Conservation (phyloP, 352 stramenopile species). For the Phytophthora megakarya region DNA sequence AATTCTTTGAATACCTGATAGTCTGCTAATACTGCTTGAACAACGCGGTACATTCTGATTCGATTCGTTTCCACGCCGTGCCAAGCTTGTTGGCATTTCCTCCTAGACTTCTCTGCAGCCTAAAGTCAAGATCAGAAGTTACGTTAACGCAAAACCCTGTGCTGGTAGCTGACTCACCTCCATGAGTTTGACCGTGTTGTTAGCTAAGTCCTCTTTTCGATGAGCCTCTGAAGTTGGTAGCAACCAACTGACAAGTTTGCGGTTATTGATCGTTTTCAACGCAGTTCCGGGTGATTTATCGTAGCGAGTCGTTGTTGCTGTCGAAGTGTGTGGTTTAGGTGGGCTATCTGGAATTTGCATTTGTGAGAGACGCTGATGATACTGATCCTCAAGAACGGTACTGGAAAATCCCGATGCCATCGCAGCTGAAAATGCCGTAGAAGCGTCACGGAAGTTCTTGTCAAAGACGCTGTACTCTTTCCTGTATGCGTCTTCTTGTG, state of each 20-base stretch:
- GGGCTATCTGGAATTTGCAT: slow-evolving; percentile 36
- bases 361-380: slow-evolving; percentile 51
- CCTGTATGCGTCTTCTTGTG: slow-evolving; percentile 73
- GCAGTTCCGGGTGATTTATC: slow-evolving; percentile 22
- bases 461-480: slow-evolving; percentile 75
- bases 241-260: slow-evolving; percentile 85
- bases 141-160: no score
- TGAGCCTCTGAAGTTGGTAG: slow-evolving; percentile 65
- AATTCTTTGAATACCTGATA: slow-evolving; percentile 62
- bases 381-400: slow-evolving; percentile 71
- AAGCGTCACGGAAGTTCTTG: slow-evolving; percentile 73
- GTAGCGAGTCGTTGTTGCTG: background rate
- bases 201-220: slow-evolving; percentile 69
- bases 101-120: slow-evolving; percentile 61
- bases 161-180: no score
- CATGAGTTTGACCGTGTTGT: slow-evolving; percentile 60
- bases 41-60: slow-evolving; percentile 66
- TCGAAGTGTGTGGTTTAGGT: slow-evolving; percentile 10
- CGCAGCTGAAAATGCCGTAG: slow-evolving; percentile 57
- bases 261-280: slow-evolving; percentile 56
- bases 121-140: slow-evolving; percentile 24
- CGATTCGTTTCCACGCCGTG: slow-evolving; percentile 62
- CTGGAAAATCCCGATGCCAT: slow-evolving; percentile 82
- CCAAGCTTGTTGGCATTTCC: slow-evolving; percentile 71
- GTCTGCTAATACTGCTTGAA: slow-evolving; percentile 77